phyloP scores from a whole-genome alignment of 1,284 basidiomycete genomes.

The Boletellus sp. region DNA sequence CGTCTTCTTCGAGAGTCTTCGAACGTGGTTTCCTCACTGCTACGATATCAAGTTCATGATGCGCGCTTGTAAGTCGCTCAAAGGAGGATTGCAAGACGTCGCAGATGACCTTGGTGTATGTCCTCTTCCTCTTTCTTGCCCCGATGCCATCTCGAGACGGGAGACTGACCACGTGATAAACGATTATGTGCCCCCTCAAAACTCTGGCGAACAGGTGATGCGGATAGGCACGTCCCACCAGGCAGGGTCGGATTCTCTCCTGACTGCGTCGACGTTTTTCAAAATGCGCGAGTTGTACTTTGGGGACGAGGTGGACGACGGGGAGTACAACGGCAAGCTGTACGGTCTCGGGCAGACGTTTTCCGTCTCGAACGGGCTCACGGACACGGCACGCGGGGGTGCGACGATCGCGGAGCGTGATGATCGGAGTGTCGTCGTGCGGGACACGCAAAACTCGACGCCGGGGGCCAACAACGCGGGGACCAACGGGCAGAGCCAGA shows the following conservation, averaged over 20 bases:
- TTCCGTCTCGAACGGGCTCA: constrained; percentile 58
- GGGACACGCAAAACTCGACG: constrained; percentile 57
- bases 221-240: constrained; percentile 93
- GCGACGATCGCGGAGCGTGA: constrained; percentile 77
- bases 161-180: constrained; percentile 2
- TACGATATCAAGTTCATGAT: constrained; percentile 99
- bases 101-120: constrained; percentile 86
- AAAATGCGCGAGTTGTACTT: constrained; percentile 93
- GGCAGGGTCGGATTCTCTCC: constrained; percentile 92
- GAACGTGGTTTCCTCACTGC: constrained; percentile 93
- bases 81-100: constrained; percentile 94
- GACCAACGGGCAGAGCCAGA: constrained; percentile 34
- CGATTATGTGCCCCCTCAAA: too few relatives aligned
- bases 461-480: constrained; percentile 38
- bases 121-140: constrained; percentile 10
- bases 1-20: constrained; percentile 86
- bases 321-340: constrained; percentile 71
- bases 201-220: constrained; percentile 54
- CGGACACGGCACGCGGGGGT: constrained; percentile 62
- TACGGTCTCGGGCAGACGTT: constrained; percentile 78
- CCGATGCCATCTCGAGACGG: background rate
- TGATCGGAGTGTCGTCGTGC: constrained; percentile 49
- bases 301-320: constrained; percentile 79
- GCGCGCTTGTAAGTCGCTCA: constrained; percentile 83
- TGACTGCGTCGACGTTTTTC: constrained; percentile 94